phyloP scores from a whole-genome alignment of 2,329 filamentous ascomycete genomes.

The Sporothrix luriei region DNA sequence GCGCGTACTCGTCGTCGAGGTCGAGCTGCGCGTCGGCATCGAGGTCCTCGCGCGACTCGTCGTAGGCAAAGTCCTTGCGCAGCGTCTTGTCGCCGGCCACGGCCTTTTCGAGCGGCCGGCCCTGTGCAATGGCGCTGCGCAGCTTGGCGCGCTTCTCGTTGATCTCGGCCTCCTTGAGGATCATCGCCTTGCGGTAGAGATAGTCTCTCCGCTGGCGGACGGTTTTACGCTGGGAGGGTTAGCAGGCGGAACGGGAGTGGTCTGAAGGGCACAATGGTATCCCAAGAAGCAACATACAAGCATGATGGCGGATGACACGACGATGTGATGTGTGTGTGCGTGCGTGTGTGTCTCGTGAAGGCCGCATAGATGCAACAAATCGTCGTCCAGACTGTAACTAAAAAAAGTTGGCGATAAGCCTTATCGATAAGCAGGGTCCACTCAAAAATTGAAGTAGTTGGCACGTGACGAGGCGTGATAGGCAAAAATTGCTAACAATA shows the following conservation, averaged over 20 bases:
- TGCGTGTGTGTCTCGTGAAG: neutral
- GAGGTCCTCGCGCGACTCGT: slow-evolving; percentile 75
- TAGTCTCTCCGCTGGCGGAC: slow-evolving; percentile 81
- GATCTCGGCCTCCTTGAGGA: slow-evolving; percentile 87
- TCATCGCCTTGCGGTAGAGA: slow-evolving; percentile 84
- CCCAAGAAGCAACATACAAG: slow-evolving; percentile 32
- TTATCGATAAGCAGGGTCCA: slow-evolving; percentile 31
- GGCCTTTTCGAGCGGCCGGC: slow-evolving; percentile 77
- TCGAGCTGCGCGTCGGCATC: slow-evolving; percentile 69
- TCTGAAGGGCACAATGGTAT: slow-evolving; percentile 37
- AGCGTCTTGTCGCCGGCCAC: slow-evolving; percentile 86
- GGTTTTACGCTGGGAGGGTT: slow-evolving; percentile 61
- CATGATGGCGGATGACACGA: slow-evolving; percentile 30
- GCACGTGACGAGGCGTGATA: slow-evolving; percentile 15
- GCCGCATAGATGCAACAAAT: neutral
- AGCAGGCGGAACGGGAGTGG: slow-evolving; percentile 31
- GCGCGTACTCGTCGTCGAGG: slow-evolving; percentile 85
- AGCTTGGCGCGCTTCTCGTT: slow-evolving; percentile 88
- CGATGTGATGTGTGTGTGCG: neutral
- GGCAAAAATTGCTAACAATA: slow-evolving; percentile 21
- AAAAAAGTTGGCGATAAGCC: slow-evolving; percentile 26
- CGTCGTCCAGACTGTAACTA: neutral
- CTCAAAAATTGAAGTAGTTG: neutral
- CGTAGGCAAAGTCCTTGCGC: slow-evolving; percentile 88
- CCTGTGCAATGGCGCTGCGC: slow-evolving; percentile 81